Conservation (phyloP, 2,329 filamentous ascomycete species). For the Colletotrichum tabaci region DNA sequence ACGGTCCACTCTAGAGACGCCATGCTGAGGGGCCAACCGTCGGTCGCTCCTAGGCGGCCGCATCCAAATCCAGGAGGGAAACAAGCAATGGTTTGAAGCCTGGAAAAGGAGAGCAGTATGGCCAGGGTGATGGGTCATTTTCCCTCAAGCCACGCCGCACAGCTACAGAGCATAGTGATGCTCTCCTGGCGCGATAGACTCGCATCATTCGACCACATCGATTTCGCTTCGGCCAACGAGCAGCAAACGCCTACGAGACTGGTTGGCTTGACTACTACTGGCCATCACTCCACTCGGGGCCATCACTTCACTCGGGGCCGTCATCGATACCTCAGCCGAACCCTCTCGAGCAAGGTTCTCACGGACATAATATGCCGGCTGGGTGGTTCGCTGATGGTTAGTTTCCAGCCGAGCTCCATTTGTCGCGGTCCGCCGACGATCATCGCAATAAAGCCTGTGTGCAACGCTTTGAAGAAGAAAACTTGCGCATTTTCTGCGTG, state of each 20-base stretch:
- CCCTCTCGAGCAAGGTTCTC: not conserved
- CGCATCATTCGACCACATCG: not conserved
- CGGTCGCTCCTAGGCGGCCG: not conserved
- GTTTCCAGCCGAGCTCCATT: conserved; percentile 12
- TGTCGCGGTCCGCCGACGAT: not conserved
- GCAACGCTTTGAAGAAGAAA: conserved; percentile 5
- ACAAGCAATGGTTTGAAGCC: not conserved
- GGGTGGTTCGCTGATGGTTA: not conserved
- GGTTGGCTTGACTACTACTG: not conserved
- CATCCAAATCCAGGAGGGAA: not conserved
- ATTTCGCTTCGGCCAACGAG: not conserved
- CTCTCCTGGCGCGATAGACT: not conserved
- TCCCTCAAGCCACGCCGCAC: conserved; percentile 29
- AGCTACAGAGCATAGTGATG: conserved; percentile 5
- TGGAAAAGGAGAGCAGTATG: not conserved
- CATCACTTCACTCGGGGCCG: conserved; percentile 13
- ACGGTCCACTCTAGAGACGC: not conserved
- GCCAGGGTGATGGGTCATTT: conserved; percentile 1
- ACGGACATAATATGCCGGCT: not conserved
- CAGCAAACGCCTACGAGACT: not conserved
- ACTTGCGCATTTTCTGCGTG: not conserved
- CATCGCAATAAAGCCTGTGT: not conserved
- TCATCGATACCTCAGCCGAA: conserved; percentile 4
- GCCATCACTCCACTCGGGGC: conserved; percentile 7
- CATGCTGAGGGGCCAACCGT: not conserved